Conservation (phyloP, 495 filamentous ascomycete genomes). For the Letharia lupina region DNA sequence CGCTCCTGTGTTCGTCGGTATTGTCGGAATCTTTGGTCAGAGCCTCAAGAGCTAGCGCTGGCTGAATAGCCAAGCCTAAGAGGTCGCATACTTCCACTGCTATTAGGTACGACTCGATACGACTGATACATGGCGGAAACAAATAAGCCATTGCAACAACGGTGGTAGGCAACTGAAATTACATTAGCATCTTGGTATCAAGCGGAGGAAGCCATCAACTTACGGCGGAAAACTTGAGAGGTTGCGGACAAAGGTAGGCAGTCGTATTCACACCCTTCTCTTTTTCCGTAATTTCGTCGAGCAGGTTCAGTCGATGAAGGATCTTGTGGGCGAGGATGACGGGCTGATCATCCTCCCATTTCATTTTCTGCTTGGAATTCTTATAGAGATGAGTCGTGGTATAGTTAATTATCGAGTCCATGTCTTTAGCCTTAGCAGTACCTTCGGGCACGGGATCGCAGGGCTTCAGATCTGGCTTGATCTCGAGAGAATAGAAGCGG, state of each 20-base stretch:
- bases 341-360: slow-evolving; percentile 56
- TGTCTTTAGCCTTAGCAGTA: slow-evolving; percentile 42
- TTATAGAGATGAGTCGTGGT: slow-evolving; percentile 51
- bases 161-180: slow-evolving; percentile 52
- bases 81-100: slow-evolving; percentile 61
- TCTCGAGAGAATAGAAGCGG: slow-evolving; percentile 40
- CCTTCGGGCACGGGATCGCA: slow-evolving; percentile 47
- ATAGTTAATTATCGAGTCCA: slow-evolving; percentile 58
- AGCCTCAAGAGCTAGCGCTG: slow-evolving; percentile 73
- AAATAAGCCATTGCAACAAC: slow-evolving; percentile 58
- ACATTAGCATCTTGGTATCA: slow-evolving; percentile 20
- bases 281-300: slow-evolving; percentile 52
- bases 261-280: slow-evolving; percentile 37
- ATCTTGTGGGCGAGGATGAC: slow-evolving; percentile 69
- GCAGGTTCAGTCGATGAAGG: slow-evolving; percentile 67
- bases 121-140: slow-evolving; percentile 76
- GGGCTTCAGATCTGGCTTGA: slow-evolving; percentile 36
- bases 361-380: slow-evolving; percentile 32
- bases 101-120: slow-evolving; percentile 74
- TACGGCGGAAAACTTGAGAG: slow-evolving; percentile 67
- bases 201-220: slow-evolving; percentile 28
- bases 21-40: slow-evolving; percentile 94
- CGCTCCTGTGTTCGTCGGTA: slow-evolving; percentile 62
- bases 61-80: slow-evolving; percentile 50
- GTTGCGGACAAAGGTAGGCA: slow-evolving; percentile 49